Base-by-base conservation (phyloP, 495 filamentous ascomycete species). In the Pyrenula aspistea region DNA sequence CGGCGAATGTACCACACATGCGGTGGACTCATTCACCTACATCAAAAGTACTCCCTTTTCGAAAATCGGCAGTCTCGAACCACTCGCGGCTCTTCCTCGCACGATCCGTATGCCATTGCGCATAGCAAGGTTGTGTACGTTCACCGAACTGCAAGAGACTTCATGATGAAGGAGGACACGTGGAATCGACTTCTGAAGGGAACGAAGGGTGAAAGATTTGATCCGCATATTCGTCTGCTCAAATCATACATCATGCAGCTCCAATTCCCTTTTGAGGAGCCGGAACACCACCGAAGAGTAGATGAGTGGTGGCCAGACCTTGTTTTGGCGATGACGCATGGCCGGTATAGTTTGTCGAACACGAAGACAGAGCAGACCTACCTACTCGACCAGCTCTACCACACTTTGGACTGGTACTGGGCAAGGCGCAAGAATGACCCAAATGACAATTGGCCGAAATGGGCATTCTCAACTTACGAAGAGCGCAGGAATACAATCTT, bases 271-370 rank as follows among this genome's bases (percentile, higher is more conserved):
- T 31, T 61, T n/a, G 56, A 59, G 22, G 56, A 59, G 50, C 49
- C 55, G 19, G 57, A 61, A 31, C 60, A 51, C 24, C 60, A 61
- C 23, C 51, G 60, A 20, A 25, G 58, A 12, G 31, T 61, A 22
- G 57, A 61, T 49, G 60, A 61, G 22, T 59, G 60, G 56, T 61
- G 57, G 53, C 58, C 60, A 1, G 57, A 53, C 24, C 55, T 61
- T 22, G 54, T 51, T 2, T 53, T 61, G 19, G 59, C 60, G 10
- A 25, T 61, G 58, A 61, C 60, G 15, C 60, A 61, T 54, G 53
- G 52, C 2, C 53, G 60, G 10, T 56, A 59, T 20, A 36, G 55
- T 2, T 20, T 12, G 2, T 12, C 22, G 0, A 53, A 56, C 19
- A 15, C 60, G 1, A 19, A 2, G 2, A 24, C 42, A 23, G 12